These are phyloP conservation scores for Penicillium diatomitis DNA, from an alignment of 495 filamentous ascomycete genomes.

Conservation along the genomic window DNA sequence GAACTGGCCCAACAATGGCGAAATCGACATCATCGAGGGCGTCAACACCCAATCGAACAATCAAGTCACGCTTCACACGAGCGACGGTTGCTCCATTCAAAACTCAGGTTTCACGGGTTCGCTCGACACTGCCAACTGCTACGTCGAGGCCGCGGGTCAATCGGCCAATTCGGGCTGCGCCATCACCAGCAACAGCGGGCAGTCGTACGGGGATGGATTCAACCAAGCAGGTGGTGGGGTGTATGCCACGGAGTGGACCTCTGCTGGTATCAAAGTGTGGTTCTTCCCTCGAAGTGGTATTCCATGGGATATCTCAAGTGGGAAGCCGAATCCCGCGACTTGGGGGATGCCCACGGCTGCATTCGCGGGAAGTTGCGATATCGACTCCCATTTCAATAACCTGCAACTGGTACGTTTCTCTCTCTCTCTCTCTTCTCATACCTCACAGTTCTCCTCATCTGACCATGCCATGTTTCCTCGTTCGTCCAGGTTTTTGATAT, in stretches of 20 bases:
- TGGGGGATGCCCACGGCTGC: conserved; percentile 53
- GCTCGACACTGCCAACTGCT: conserved; percentile 40
- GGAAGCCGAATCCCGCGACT: conserved; percentile 44
- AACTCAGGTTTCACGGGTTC: conserved; percentile 35
- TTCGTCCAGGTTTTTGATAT: conserved; percentile 47
- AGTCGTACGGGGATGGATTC: conserved; percentile 47
- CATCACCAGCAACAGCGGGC: conserved; percentile 25
- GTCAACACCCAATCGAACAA: conserved; percentile 49
- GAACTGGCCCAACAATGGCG: conserved; percentile 60
- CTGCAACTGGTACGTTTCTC: conserved; percentile 45
- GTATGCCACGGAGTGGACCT: conserved; percentile 56
- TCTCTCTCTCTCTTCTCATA: background rate
- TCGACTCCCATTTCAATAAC: conserved; percentile 50
- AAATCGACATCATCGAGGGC: conserved; percentile 69
- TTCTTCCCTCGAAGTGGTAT: conserved; percentile 43
- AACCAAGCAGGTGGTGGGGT: conserved; percentile 51
- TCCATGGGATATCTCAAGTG: conserved; percentile 42
- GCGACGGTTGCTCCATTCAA: conserved; percentile 46
- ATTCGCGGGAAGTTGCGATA: conserved; percentile 52
- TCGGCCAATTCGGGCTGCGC: conserved; percentile 45
- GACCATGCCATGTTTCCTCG: too few relatives aligned
- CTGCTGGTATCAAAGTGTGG: conserved; percentile 51
- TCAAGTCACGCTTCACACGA: conserved; percentile 60
- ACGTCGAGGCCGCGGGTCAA: conserved; percentile 37
- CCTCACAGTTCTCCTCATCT: background rate